These are phyloP conservation scores for Noccaea bulbosa DNA, from an alignment of 345 rosid genomes.

Conservation along the genomic window DNA sequence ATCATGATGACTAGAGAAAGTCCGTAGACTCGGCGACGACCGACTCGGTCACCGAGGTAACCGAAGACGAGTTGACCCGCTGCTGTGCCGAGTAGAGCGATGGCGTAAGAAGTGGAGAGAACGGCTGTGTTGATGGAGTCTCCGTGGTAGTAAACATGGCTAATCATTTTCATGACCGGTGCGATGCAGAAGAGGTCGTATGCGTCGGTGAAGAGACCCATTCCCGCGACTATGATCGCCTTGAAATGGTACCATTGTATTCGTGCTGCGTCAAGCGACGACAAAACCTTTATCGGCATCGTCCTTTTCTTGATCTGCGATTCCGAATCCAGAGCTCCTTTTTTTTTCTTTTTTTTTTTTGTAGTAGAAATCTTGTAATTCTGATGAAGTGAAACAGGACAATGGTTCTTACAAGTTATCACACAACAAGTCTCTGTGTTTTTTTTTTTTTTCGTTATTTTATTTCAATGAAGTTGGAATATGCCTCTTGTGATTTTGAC, in stretches of 20 bases:
- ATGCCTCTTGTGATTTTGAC: constrained; percentile 38
- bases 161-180: constrained; percentile 50
- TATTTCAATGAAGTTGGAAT: constrained; percentile 15
- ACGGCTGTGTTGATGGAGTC: constrained; percentile 40
- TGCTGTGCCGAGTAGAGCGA: constrained; percentile 65
- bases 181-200: constrained; percentile 60
- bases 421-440: neutral
- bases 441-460: neutral
- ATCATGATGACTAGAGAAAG: constrained; percentile 60
- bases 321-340: constrained; percentile 39
- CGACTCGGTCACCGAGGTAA: constrained; percentile 61
- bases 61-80: constrained; percentile 71
- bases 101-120: constrained; percentile 46
- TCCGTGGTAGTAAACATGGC: constrained; percentile 46
- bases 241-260: constrained; percentile 58
- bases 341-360: neutral
- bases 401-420: neutral
- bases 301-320: constrained; percentile 38
- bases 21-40: constrained; percentile 73
- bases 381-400: constrained; percentile 20
- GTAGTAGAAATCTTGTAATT: neutral
- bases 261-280: constrained; percentile 50
- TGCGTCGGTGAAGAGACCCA: constrained; percentile 61
- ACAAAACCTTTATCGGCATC: constrained; percentile 37
- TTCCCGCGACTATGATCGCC: constrained; percentile 52